Conservation (phyloP, 805 yeast species). For the Soucietia sequanensis region DNA sequence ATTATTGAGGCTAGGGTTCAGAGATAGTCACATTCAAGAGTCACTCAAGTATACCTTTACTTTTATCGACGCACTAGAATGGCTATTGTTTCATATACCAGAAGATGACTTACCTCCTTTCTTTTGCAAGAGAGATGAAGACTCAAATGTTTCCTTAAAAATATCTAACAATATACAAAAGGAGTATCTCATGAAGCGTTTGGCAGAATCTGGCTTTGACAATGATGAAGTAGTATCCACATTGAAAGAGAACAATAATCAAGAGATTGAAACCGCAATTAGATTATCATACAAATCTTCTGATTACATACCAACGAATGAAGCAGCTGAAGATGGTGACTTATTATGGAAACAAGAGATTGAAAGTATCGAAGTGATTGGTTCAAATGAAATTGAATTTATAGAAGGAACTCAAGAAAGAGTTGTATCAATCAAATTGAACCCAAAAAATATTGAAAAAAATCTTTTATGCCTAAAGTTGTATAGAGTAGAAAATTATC, state of each 20-base stretch:
- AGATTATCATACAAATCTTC: conserved; percentile 40
- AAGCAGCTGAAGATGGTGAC: conserved; percentile 24
- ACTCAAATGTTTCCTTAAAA: conserved; percentile 57
- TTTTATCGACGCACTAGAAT: conserved; percentile 58
- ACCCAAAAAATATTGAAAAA: conserved; percentile 15
- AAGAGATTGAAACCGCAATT: conserved; percentile 53
- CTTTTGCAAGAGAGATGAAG: conserved; percentile 57
- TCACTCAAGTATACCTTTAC: conserved; percentile 57
- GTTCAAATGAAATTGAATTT: conserved; percentile 18
- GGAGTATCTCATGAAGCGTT: conserved; percentile 58
- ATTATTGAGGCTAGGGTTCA: conserved; percentile 56
- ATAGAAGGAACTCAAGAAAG: conserved; percentile 33
- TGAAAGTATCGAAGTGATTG: conserved; percentile 63
- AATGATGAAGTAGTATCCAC: conserved; percentile 57
- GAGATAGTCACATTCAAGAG: conserved; percentile 66
- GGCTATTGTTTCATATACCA: conserved; percentile 86
- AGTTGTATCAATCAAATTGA: conserved; percentile 13
- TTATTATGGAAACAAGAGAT: conserved; percentile 74
- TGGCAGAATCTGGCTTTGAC: conserved; percentile 70
- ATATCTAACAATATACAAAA: conserved; percentile 50
- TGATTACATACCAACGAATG: conserved; percentile 1
- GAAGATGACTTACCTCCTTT: conserved; percentile 85
- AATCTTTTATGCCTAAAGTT: conserved; percentile 22
- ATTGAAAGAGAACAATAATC: conserved; percentile 36
- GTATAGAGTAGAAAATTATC: conserved; percentile 48